Conservation (phyloP, 768 basidiomycete genomes). For the Fistulinella prunicolor region DNA sequence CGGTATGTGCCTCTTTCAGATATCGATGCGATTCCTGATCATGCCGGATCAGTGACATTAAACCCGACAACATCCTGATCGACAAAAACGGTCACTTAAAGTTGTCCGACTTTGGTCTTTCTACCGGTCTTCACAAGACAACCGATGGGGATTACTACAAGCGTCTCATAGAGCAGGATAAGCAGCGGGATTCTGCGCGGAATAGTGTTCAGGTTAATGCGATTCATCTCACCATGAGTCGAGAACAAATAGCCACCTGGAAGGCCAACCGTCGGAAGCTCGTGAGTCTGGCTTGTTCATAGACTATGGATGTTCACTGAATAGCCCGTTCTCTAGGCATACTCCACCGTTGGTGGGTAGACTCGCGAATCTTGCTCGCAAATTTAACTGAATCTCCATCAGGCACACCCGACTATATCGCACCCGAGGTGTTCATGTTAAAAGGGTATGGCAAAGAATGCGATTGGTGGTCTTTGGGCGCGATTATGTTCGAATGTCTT, state of each 20-base stretch:
- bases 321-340: slow-evolving; percentile 57
- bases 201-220: slow-evolving; percentile 98
- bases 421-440: slow-evolving; percentile 95
- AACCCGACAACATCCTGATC: slow-evolving; percentile 98
- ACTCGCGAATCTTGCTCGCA: background rate
- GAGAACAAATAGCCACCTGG: slow-evolving; percentile 97
- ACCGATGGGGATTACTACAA: slow-evolving; percentile 95
- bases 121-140: slow-evolving; percentile 95
- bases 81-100: slow-evolving; percentile 97
- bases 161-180: slow-evolving; percentile 77
- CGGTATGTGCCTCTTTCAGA: slow-evolving; percentile 51
- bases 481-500: slow-evolving; percentile 98
- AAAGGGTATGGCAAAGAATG: slow-evolving; percentile 98
- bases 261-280: slow-evolving; percentile 97
- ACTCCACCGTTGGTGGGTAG: slow-evolving; percentile 71
- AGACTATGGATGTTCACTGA: slow-evolving; percentile 2
- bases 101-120: slow-evolving; percentile 96
- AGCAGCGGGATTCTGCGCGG: slow-evolving; percentile 60
- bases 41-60: slow-evolving; percentile 75
- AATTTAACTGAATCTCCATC: slow-evolving; percentile 2
- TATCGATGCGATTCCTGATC: slow-evolving; percentile 1
- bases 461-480: slow-evolving; percentile 99
- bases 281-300: slow-evolving; percentile 39
- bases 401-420: slow-evolving; percentile 63
- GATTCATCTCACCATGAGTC: slow-evolving; percentile 95